Conservation (phyloP, 2,329 filamentous ascomycete species). For the Venturia asperata region DNA sequence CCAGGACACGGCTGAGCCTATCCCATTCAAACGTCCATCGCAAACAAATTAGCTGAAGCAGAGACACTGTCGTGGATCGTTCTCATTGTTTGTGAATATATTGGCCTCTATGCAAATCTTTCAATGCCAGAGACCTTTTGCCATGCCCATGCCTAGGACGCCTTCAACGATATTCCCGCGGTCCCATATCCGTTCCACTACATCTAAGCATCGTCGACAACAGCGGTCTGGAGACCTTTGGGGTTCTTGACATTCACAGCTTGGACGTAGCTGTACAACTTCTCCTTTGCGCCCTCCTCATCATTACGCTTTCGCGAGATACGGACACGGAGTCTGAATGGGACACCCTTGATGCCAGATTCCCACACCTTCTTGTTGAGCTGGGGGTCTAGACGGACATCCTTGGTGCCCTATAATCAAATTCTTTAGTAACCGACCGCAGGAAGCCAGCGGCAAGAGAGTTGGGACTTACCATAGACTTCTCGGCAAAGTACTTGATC, state of each 20-base stretch:
- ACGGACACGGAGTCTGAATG: slow-evolving; percentile 93
- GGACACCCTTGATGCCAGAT: slow-evolving; percentile 95
- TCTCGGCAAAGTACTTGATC: slow-evolving; percentile 88
- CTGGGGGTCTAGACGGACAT: slow-evolving; percentile 97
- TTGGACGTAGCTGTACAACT: slow-evolving; percentile 99
- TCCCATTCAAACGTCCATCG: too few relatives aligned
- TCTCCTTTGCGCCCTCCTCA: slow-evolving; percentile 99
- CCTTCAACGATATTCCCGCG: background rate
- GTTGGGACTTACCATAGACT: slow-evolving; percentile 81
- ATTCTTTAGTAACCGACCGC: background rate
- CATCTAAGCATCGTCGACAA: slow-evolving; percentile 63
- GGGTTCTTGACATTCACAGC: slow-evolving; percentile 99
- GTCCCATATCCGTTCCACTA: background rate
- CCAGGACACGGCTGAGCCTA: too few relatives aligned
- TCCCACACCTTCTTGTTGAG: slow-evolving; percentile 99
- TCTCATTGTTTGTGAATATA: slow-evolving; percentile 9
- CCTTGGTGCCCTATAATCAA: slow-evolving; percentile 70
- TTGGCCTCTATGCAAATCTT: background rate
- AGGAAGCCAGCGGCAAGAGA: background rate
- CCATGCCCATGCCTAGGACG: background rate
- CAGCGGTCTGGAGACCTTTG: slow-evolving; percentile 90
- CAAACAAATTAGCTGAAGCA: too few relatives aligned
- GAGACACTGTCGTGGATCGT: background rate
- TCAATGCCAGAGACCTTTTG: slow-evolving; percentile 10
- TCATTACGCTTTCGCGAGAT: slow-evolving; percentile 99